These are phyloP conservation scores for Colletotrichum sansevieriae DNA, from an alignment of 2,329 filamentous ascomycete genomes.

Conservation along the genomic window DNA sequence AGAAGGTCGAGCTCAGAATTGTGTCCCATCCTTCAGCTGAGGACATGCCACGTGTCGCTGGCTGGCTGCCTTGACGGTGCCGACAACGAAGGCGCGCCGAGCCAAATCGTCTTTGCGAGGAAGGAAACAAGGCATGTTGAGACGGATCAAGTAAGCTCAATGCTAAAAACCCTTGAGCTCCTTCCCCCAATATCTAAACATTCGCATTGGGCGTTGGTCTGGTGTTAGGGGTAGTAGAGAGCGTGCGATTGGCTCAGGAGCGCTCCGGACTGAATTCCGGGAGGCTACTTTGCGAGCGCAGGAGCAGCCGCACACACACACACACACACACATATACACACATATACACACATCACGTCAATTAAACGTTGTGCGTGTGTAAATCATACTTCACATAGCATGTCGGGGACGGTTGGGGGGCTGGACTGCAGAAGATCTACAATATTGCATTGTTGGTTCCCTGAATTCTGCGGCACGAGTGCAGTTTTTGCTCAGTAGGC, in stretches of 20 bases:
- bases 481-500: too few species aligned
- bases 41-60: too few species aligned
- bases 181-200: too few species aligned
- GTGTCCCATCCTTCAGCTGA: neutral
- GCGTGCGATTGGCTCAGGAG: constrained; percentile 14
- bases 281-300: neutral
- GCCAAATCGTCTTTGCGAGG: too few species aligned
- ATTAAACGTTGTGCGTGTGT: neutral
- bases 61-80: too few species aligned
- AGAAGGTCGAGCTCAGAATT: neutral
- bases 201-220: too few species aligned
- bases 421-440: neutral
- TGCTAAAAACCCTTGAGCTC: constrained; percentile 12
- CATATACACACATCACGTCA: neutral
- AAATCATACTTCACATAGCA: neutral
- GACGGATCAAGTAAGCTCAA: neutral
- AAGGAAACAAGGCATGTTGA: neutral
- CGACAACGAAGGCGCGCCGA: too few species aligned
- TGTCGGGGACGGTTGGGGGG: too few species aligned
- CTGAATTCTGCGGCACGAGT: too few species aligned
- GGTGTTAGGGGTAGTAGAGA: too few species aligned
- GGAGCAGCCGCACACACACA: neutral
- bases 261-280: constrained; percentile 22
- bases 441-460: too few species aligned
- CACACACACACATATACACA: neutral